A percentile compares a stretch with the other conserved stretches of the same genome.
phyloP scores from a whole-genome alignment of 2,329 filamentous ascomycete genomes.

The Cercospora nicotianae region DNA sequence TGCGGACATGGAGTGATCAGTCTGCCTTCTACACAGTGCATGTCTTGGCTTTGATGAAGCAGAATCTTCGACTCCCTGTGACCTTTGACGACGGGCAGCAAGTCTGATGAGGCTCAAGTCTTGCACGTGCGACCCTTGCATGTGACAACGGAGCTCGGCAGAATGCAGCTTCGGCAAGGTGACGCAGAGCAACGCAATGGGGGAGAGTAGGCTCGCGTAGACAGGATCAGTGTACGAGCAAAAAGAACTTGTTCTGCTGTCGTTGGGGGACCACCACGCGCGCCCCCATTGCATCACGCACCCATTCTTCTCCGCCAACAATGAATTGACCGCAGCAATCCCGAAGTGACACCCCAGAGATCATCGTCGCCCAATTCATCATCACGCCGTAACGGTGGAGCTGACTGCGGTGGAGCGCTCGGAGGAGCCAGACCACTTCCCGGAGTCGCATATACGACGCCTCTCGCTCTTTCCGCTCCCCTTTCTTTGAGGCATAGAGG shows the following conservation, averaged over 20 bases:
- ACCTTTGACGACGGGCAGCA: not conserved
- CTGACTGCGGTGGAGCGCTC: slow-evolving; percentile 2
- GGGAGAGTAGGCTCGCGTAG: not conserved
- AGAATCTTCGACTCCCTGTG: not conserved
- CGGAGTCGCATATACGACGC: slow-evolving; percentile 14
- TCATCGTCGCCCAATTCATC: slow-evolving; percentile 11
- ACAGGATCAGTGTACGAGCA: not conserved
- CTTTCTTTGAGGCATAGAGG: not conserved
- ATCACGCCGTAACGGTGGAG: slow-evolving; percentile 17
- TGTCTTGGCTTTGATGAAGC: not conserved
- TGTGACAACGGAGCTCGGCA: slow-evolving; percentile 5
- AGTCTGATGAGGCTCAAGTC: not conserved
- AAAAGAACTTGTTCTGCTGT: slow-evolving; percentile 4
- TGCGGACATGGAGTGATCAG: not conserved
- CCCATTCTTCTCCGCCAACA: slow-evolving; percentile 2
- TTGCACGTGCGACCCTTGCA: not conserved
- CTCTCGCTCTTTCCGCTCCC: slow-evolving; percentile 1
- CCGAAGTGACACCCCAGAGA: slow-evolving; percentile 9
- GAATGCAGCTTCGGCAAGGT: not conserved
- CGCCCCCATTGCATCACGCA: slow-evolving; percentile 16
- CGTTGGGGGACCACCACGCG: not conserved
- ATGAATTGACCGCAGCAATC: slow-evolving; percentile 17
- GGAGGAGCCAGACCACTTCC: slow-evolving; percentile 19
- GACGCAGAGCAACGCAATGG: not conserved
- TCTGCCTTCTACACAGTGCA: not conserved